These are phyloP conservation scores for Dothiorella sarmentorum DNA, from an alignment of 2,329 filamentous ascomycete species.

Conservation along the genomic window DNA sequence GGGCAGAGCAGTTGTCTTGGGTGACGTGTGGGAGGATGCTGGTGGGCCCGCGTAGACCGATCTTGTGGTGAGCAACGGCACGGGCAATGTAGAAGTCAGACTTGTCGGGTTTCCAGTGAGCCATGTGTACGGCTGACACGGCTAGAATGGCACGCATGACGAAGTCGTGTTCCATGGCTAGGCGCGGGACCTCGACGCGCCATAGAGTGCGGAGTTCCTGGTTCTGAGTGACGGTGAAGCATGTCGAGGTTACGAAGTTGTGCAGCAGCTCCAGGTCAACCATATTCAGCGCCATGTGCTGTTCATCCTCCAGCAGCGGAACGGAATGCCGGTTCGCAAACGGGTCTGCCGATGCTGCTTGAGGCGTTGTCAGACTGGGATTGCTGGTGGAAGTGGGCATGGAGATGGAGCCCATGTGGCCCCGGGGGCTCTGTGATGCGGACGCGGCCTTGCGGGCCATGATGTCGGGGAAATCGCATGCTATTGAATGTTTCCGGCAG, in stretches of 20 bases:
- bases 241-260: constrained; percentile 31
- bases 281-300: constrained; percentile 7
- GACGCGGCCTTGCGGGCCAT: constrained; percentile 12
- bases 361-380: neutral
- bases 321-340: neutral
- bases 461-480: constrained; percentile 26
- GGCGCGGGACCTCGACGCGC: constrained; percentile 26
- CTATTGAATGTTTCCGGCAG: constrained; percentile 31
- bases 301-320: neutral
- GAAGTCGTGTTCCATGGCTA: constrained; percentile 42
- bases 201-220: constrained; percentile 24
- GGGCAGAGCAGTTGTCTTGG: constrained; percentile 6
- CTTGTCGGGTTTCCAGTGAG: constrained; percentile 24
- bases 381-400: neutral
- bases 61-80: constrained; percentile 14
- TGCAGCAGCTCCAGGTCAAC: constrained; percentile 31
- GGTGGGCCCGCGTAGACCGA: constrained; percentile 10
- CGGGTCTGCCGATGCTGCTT: neutral
- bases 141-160: constrained; percentile 44
- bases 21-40: constrained; percentile 8
- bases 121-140: constrained; percentile 44
- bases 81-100: constrained; percentile 4
- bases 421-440: neutral
- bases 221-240: constrained; percentile 24
- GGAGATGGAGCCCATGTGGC: neutral